Conservation (phyloP, 2,329 filamentous ascomycete genomes). For the Aspergillus terreus region DNA sequence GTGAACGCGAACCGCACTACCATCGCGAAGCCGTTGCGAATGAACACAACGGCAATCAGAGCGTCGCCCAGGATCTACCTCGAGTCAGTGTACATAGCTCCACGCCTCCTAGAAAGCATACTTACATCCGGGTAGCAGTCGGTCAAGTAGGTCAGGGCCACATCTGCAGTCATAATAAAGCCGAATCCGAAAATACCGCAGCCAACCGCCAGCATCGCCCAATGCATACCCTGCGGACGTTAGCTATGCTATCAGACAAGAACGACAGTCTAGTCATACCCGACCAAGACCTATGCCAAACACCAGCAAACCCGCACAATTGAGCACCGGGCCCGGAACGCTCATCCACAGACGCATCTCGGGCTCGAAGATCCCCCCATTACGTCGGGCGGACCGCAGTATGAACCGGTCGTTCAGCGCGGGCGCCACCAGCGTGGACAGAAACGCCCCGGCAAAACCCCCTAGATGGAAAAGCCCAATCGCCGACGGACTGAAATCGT, state of each 20-base stretch:
- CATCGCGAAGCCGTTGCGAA: slow-evolving; percentile 44
- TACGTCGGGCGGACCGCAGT: slow-evolving; percentile 32
- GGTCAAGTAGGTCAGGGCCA: slow-evolving; percentile 3
- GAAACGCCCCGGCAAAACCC: slow-evolving; percentile 36
- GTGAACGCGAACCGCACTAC: slow-evolving; percentile 45
- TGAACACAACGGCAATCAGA: slow-evolving; percentile 43
- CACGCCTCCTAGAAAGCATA: background rate
- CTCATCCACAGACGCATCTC: slow-evolving; percentile 41
- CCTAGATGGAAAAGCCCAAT: slow-evolving; percentile 40
- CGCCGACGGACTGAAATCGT: slow-evolving; percentile 35
- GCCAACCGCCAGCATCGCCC: slow-evolving; percentile 34
- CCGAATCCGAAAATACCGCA: slow-evolving; percentile 23
- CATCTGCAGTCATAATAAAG: slow-evolving; percentile 1
- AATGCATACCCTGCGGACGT: slow-evolving; percentile 41
- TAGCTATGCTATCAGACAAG: too few relatives aligned
- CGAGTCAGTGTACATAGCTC: background rate
- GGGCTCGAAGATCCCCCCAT: slow-evolving; percentile 42
- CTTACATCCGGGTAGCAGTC: slow-evolving; percentile 28
- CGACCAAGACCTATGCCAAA: background rate
- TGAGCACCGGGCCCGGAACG: slow-evolving; percentile 22
- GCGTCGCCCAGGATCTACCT: slow-evolving; percentile 46
- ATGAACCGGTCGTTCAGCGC: slow-evolving; percentile 36
- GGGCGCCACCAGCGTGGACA: slow-evolving; percentile 33
- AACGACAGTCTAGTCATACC: background rate
- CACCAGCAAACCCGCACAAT: background rate